Conservation (phyloP, 495 filamentous ascomycete species). For the Talaromyces proteolyticus region DNA sequence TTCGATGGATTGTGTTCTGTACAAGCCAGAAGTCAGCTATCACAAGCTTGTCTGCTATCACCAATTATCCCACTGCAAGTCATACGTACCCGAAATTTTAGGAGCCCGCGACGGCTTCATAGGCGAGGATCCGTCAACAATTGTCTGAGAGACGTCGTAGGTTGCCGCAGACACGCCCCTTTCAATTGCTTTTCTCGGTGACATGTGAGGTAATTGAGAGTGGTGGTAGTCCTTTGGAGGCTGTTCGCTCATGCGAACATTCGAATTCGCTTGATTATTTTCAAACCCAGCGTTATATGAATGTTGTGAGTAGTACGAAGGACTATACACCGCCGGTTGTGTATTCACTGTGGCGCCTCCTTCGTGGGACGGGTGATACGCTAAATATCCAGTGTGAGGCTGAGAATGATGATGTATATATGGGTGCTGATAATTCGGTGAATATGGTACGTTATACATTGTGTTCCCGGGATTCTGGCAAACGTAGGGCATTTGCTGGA, state of each 20-base stretch:
- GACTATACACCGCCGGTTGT: conserved; percentile 19
- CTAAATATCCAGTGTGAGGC: conserved; percentile 12
- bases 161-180: conserved; percentile 11
- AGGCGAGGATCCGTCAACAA: conserved; percentile 38
- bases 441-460: conserved; percentile 23
- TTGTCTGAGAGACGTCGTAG: conserved; percentile 37
- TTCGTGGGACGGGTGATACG: conserved; percentile 10
- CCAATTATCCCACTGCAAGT: too few species aligned
- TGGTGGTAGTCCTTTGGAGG: neutral
- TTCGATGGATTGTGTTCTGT: neutral
- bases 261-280: conserved; percentile 8
- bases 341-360: conserved; percentile 21
- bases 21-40: neutral
- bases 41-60: too few species aligned
- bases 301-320: conserved; percentile 20
- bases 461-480: conserved; percentile 20
- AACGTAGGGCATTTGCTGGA: conserved; percentile 28
- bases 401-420: conserved; percentile 22
- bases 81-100: conserved; percentile 13
- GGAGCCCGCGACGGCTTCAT: conserved; percentile 13
- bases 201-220: conserved; percentile 2
- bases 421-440: conserved; percentile 19
- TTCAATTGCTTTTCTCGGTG: conserved; percentile 12
- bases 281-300: conserved; percentile 16
- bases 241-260: conserved; percentile 8